Evolutionary conservation across 2,329 filamentous ascomycete genomes (phyloP).

Genomic region (Clarireedia sp.): DNA sequence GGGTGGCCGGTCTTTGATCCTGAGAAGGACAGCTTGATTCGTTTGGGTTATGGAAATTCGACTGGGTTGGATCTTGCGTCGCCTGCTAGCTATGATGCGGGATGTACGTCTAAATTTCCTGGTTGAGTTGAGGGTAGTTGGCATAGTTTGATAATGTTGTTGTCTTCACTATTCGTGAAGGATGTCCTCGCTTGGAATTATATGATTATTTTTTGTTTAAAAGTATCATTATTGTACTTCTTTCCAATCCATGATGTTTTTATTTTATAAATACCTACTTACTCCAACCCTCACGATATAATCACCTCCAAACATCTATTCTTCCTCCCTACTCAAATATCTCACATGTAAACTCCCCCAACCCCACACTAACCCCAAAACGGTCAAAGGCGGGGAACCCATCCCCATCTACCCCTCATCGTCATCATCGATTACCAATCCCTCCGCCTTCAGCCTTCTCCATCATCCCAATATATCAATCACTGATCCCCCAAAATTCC

Average conservation of each 20-base stretch:
- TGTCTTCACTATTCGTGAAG: too few relatives aligned
- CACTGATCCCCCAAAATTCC: neutral
- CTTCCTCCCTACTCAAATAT: too few relatives aligned
- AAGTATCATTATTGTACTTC: too few relatives aligned
- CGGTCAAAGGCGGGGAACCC: neutral
- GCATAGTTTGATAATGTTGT: too few relatives aligned
- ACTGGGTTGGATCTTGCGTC: conserved; percentile 5
- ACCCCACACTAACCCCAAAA: neutral
- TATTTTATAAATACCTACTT: too few relatives aligned
- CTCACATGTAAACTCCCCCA: too few relatives aligned
- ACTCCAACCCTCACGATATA: too few relatives aligned
- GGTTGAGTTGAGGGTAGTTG: neutral
- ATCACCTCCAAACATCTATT: too few relatives aligned
- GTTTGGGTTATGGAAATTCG: conserved; percentile 10
- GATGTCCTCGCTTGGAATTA: too few relatives aligned
- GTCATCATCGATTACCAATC: neutral
- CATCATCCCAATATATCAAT: neutral
- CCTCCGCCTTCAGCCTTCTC: neutral
- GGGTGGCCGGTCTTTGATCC: conserved; percentile 13
- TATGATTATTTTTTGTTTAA: too few relatives aligned
- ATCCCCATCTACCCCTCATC: conserved; percentile 6
- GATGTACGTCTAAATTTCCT: neutral
- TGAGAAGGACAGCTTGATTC: conserved; percentile 3
- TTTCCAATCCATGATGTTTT: too few relatives aligned
- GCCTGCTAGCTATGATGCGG: conserved; percentile 11